A percentile compares a stretch with the other conserved stretches of the same genome.
Evolutionary conservation across 2,329 filamentous ascomycete species (phyloP).

Genomic region (Aspergillus puulaauensis): DNA sequence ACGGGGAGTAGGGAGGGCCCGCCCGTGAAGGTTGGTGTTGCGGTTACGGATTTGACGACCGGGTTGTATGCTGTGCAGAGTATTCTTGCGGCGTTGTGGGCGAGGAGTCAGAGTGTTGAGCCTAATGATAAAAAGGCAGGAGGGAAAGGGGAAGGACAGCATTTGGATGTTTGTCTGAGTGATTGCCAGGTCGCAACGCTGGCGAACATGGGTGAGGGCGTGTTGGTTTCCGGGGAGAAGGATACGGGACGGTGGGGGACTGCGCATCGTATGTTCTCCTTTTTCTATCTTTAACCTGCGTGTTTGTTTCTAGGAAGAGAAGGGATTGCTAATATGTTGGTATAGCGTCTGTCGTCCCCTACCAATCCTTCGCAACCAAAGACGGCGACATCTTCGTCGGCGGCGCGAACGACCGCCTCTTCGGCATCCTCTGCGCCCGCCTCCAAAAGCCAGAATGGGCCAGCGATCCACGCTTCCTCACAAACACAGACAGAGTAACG

Average conservation of each 20-base stretch:
- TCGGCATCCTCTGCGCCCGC: slow-evolving; percentile 58
- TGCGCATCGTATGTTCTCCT: slow-evolving; percentile 69
- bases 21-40: slow-evolving; percentile 95
- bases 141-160: slow-evolving; percentile 78
- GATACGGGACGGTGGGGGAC: slow-evolving; percentile 94
- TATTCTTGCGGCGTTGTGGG: slow-evolving; percentile 93
- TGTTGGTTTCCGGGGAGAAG: slow-evolving; percentile 79
- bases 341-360: slow-evolving; percentile 88
- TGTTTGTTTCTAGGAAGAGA: too few relatives aligned
- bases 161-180: slow-evolving; percentile 86
- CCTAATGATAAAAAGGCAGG: slow-evolving; percentile 42
- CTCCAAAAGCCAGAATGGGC: slow-evolving; percentile 61
- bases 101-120: slow-evolving; percentile 21
- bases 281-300: too few relatives aligned
- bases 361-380: slow-evolving; percentile 71
- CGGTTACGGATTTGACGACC: slow-evolving; percentile 93
- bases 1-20: slow-evolving; percentile 84
- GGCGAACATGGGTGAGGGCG: slow-evolving; percentile 92
- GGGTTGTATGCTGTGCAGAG: slow-evolving; percentile 90
- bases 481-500: slow-evolving; percentile 59
- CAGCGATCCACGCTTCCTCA: slow-evolving; percentile 56
- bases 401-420: slow-evolving; percentile 63
- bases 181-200: slow-evolving; percentile 97
- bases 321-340: not conserved
- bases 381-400: slow-evolving; percentile 65